These are phyloP conservation scores for Fonsecaea pugnacius DNA, from an alignment of 2,329 filamentous ascomycete species.

Conservation along the genomic window DNA sequence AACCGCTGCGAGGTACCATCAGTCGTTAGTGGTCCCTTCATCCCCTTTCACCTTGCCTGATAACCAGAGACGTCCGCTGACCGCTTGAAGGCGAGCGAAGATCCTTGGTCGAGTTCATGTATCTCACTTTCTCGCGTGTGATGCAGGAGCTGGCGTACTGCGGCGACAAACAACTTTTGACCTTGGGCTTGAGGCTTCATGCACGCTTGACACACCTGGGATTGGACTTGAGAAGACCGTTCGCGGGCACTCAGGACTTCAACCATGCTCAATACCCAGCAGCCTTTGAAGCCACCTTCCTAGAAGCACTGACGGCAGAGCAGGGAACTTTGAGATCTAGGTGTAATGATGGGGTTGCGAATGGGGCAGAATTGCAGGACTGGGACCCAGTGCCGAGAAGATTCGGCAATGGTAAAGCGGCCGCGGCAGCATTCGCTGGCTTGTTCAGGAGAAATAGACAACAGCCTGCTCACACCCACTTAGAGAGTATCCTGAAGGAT, in stretches of 20 bases:
- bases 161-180: background rate
- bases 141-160: background rate
- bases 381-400: background rate
- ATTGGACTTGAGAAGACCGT: conserved; percentile 8
- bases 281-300: background rate
- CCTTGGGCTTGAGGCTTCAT: conserved; percentile 1
- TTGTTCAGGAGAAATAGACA: background rate
- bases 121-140: background rate
- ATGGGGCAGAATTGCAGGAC: background rate
- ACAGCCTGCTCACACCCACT: background rate
- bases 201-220: background rate
- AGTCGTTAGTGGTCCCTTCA: conserved; percentile 4
- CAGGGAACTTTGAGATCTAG: background rate
- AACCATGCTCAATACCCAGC: conserved; percentile 5
- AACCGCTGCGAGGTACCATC: conserved; percentile 7
- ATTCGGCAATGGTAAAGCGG: background rate
- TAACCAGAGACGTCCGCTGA: background rate
- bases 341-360: background rate
- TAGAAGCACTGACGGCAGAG: background rate
- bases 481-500: conserved; percentile 5
- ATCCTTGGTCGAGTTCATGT: conserved; percentile 9
- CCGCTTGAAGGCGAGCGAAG: conserved; percentile 5
- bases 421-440: too few relatives aligned
- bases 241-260: conserved; percentile 1
- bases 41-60: background rate